A percentile compares a stretch with the other conserved stretches of the same genome.
phyloP scores from a whole-genome alignment of 345 rosid species.

The Brassica napus region Da-Ae NC_063436.1:20645501-20646000 shows the following conservation, averaged over 20 bases:
- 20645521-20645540: slow-evolving; percentile 96
- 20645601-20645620: slow-evolving; percentile 85
- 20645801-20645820: slow-evolving; percentile 41
- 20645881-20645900: slow-evolving; percentile 59
- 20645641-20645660: slow-evolving; percentile 85
- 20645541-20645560: slow-evolving; percentile 83
- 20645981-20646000: slow-evolving; percentile 48
- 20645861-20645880: slow-evolving; percentile 48
- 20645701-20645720: slow-evolving; percentile 88
- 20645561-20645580: slow-evolving; percentile 83
- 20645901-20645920: slow-evolving; percentile 60
- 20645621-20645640: slow-evolving; percentile 75
- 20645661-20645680: slow-evolving; percentile 98
- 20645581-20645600: slow-evolving; percentile 90
- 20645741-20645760: slow-evolving; percentile 98
- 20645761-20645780: slow-evolving; percentile 51
- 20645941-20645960: slow-evolving; percentile 78
- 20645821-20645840: slow-evolving; percentile 3
- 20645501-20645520: slow-evolving; percentile 87
- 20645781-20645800: slow-evolving; percentile 44
- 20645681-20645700: slow-evolving; percentile 97
- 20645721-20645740: slow-evolving; percentile 86
- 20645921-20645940: slow-evolving; percentile 82
- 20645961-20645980: slow-evolving; percentile 51
- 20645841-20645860: slow-evolving; percentile 48